Evolutionary conservation across 257 asterid genomes (phyloP).

Genomic region (Petunia axillaris): DNA sequence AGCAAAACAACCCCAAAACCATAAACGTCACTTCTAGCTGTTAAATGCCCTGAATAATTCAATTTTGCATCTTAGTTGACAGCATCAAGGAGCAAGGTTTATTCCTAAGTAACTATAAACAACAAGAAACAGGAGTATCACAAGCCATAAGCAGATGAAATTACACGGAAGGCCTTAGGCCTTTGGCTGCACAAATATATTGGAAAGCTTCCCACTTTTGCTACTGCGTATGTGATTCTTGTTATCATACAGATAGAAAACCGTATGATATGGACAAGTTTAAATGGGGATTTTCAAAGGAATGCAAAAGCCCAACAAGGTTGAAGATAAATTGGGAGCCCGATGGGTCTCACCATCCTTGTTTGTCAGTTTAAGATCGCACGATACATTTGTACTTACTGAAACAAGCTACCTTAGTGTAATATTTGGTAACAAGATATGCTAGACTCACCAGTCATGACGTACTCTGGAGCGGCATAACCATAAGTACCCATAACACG

Average conservation of each 20-base stretch:
- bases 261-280: background rate
- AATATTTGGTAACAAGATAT: background rate
- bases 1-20: conserved; percentile 94
- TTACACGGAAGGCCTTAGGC: background rate
- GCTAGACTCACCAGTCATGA: conserved; percentile 86
- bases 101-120: background rate
- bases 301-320: background rate
- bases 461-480: conserved; percentile 97
- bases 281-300: background rate
- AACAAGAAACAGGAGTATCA: background rate
- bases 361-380: background rate
- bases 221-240: background rate
- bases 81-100: background rate
- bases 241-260: background rate
- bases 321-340: too few species aligned
- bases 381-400: background rate
- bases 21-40: conserved; percentile 86
- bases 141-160: background rate
- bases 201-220: background rate
- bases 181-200: background rate
- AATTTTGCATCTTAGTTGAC: conserved; percentile 8
- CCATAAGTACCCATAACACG: conserved; percentile 98
- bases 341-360: too few species aligned
- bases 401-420: background rate
- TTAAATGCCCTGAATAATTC: conserved; percentile 68